Evolutionary conservation across 495 filamentous ascomycete species (phyloP).

Genomic region (Podospora appendiculata): DNA sequence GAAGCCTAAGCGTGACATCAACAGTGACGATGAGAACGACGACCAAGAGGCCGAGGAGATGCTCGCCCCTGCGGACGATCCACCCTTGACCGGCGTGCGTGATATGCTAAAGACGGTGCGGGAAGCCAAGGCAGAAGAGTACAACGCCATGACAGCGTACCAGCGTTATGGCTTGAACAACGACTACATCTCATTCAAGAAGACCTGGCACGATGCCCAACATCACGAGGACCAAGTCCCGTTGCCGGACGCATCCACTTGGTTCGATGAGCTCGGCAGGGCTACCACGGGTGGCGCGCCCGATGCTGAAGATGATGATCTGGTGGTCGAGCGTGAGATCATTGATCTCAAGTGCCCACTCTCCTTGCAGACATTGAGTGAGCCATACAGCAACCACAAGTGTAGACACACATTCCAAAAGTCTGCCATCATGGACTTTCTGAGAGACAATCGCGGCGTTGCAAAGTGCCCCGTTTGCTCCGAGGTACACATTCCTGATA

Average conservation of each 20-base stretch:
- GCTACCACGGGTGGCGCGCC: conserved; percentile 18
- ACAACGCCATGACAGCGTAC: conserved; percentile 28
- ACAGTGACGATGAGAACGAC: conserved; percentile 18
- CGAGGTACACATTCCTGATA: conserved; percentile 21
- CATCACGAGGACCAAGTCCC: conserved; percentile 57
- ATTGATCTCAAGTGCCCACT: conserved; percentile 73
- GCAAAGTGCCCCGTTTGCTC: conserved; percentile 37
- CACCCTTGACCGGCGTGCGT: conserved; percentile 17
- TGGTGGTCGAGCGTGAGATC: conserved; percentile 61
- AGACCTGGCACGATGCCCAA: conserved; percentile 66
- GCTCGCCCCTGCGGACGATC: conserved; percentile 11
- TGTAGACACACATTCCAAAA: conserved; percentile 83
- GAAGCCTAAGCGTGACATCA: conserved; percentile 8
- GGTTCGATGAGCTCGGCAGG: conserved; percentile 56
- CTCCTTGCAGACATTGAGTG: conserved; percentile 63
- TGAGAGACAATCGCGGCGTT: conserved; percentile 29
- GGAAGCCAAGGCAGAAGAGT: conserved; percentile 27
- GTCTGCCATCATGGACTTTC: conserved; percentile 58
- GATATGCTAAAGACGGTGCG: conserved; percentile 28
- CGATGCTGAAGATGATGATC: conserved; percentile 59
- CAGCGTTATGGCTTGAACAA: conserved; percentile 68
- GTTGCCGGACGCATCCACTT: conserved; percentile 60
- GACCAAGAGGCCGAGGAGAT: conserved; percentile 34
- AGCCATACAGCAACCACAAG: conserved; percentile 66
- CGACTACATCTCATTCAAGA: conserved; percentile 71